Conservation (phyloP, 805 yeast genomes). For the Lachancea lanzarotensis region DNA sequence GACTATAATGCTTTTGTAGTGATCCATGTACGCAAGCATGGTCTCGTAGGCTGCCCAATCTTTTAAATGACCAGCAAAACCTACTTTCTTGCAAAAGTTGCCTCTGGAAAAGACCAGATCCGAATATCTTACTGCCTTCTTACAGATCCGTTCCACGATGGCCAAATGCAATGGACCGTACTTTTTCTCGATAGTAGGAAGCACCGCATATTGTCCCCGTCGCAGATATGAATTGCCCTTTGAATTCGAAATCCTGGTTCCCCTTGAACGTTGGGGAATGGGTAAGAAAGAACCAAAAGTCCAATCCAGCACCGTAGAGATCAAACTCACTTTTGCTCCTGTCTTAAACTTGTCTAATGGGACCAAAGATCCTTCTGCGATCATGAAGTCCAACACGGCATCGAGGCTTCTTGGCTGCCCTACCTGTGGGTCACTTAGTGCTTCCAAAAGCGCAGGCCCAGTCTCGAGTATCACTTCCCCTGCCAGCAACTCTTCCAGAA, state of each 20-base stretch:
- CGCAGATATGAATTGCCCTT: conserved; percentile 16
- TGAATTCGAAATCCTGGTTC: conserved; percentile 4
- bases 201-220: conserved; percentile 14
- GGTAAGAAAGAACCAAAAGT: conserved; percentile 1
- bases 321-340: neutral
- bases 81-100: conserved; percentile 15
- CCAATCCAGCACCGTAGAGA: conserved; percentile 6
- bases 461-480: conserved; percentile 23
- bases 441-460: conserved; percentile 24
- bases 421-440: conserved; percentile 24
- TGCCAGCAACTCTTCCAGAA: conserved; percentile 13
- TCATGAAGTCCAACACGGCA: conserved; percentile 31
- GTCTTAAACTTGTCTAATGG: conserved; percentile 21
- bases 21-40: conserved; percentile 17
- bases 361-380: conserved; percentile 26
- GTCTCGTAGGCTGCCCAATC: conserved; percentile 14
- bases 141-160: conserved; percentile 14
- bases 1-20: conserved; percentile 14
- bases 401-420: conserved; percentile 35
- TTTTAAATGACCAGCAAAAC: conserved; percentile 6
- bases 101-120: conserved; percentile 19
- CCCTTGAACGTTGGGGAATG: neutral
- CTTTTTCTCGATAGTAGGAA: conserved; percentile 11
- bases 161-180: conserved; percentile 8
- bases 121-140: conserved; percentile 16